phyloP scores from a whole-genome alignment of 1,284 basidiomycete species.

The Schizophyllum amplum region DNA sequence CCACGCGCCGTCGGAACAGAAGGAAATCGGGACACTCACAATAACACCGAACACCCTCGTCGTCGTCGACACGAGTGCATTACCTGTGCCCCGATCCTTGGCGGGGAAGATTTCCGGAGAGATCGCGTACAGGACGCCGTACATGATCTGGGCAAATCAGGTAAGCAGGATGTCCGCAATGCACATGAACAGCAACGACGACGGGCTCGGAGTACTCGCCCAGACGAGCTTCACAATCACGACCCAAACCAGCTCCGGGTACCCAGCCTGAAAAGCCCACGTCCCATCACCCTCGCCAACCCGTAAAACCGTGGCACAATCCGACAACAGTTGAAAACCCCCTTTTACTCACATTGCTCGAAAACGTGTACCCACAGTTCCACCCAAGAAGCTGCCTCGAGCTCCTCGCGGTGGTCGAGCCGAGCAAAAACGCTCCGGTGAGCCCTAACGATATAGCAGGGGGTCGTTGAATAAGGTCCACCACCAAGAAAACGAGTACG shows the following conservation, averaged over 20 bases:
- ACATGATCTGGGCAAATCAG: slow-evolving; percentile 35
- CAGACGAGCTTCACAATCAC: no score
- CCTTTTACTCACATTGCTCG: slow-evolving; percentile 47
- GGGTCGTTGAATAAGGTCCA: slow-evolving; percentile 22
- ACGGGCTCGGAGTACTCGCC: no score
- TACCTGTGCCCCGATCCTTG: slow-evolving; percentile 60
- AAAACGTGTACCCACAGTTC: slow-evolving; percentile 59
- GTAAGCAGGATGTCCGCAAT: neutral
- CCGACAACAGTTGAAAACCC: no score
- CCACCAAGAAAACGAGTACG: slow-evolving; percentile 20
- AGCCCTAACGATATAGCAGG: slow-evolving; percentile 33
- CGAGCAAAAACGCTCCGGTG: slow-evolving; percentile 66
- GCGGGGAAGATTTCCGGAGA: slow-evolving; percentile 70
- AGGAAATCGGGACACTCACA: slow-evolving; percentile 33
- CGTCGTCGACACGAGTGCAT: slow-evolving; percentile 46
- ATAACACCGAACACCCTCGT: slow-evolving; percentile 57
- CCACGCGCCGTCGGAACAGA: no score
- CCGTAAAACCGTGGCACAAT: no score
- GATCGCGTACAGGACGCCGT: slow-evolving; percentile 66
- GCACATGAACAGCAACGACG: no score
- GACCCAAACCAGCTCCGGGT: neutral
- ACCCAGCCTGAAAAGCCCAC: no score
- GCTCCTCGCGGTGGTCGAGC: slow-evolving; percentile 60
- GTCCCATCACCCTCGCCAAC: no score
- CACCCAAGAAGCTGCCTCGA: slow-evolving; percentile 61